Base-by-base conservation (phyloP, 225 moss, liverwort and hornwort genomes). In the Pleurozium schreberi region DNA sequence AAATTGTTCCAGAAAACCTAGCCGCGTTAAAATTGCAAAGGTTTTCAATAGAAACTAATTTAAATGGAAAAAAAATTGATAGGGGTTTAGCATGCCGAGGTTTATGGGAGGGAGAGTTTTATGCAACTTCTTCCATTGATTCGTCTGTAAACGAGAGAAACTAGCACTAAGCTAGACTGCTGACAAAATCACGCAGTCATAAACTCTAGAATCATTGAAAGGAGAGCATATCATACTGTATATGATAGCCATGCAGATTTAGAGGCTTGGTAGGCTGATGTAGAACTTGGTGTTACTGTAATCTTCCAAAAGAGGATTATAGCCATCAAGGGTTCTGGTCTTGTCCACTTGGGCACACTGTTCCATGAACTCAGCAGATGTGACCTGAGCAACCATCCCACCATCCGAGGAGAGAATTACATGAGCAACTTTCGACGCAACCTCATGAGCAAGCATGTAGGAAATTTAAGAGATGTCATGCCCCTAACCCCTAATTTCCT, bases 241-340 rank as follows among this genome's bases (percentile, higher is more conserved):
- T 26, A 66, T 50, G 76, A 84, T 40, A 50, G 79, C 64, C 75
- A 78, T 85, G 59, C 33, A 71, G 82, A 70, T 52, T 92, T 74
- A 94, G 61, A 91, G 83, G 73, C 88, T 89, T 75, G 99, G 96
- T n/a, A 95, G 92, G 90, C 96, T 99, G 21, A 99, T 90, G 78
- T 95, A 99, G 87, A 97, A 96, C 80, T 94, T 96, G 68, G 97
- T 99, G 65, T 99, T 97, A 88, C 95, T 96, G 63, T 96, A 99
- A 89, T 99, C 99, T 90, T 99, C 99, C 71, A 99, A 88, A 80
- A 97, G 94, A 40, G 99, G 97, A 90, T 99, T 99, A 87, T 92
- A 99, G 13, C 97, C 97, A 89, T 96, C 96, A 82, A 95, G 90
- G 49, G 99, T 96, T 88, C 92, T 91, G 75, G 96, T 97, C 90